phyloP scores from a whole-genome alignment of 768 basidiomycete genomes.

The Zangia roseola region DNA sequence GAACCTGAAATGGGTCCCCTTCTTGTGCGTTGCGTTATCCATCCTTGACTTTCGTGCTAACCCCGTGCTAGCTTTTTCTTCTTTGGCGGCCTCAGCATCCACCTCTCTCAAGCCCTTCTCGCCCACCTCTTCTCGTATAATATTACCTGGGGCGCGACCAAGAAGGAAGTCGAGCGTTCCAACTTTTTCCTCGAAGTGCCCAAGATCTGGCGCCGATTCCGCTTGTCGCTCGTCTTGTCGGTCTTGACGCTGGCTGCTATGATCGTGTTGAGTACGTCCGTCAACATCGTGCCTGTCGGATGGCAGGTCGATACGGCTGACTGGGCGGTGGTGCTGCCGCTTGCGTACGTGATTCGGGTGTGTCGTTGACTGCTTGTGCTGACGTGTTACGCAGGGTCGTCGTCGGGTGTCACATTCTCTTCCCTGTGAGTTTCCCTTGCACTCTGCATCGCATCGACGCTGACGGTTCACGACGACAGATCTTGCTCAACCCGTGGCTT shows the following conservation, averaged over 20 bases:
- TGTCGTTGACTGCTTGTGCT: not conserved
- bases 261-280: slow-evolving; percentile 49
- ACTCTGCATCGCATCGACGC: slow-evolving; percentile 28
- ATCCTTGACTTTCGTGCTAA: not conserved
- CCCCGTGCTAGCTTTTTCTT: slow-evolving; percentile 41
- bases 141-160: slow-evolving; percentile 58
- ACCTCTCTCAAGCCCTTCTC: slow-evolving; percentile 50
- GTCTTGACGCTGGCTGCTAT: slow-evolving; percentile 50
- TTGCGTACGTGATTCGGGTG: slow-evolving; percentile 44
- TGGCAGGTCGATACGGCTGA: slow-evolving; percentile 61
- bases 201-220: slow-evolving; percentile 76
- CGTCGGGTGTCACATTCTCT: slow-evolving; percentile 65
- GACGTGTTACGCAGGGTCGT: slow-evolving; percentile 38
- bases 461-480: slow-evolving; percentile 38
- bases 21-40: slow-evolving; percentile 31
- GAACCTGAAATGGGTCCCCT: slow-evolving; percentile 34
- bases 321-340: slow-evolving; percentile 76
- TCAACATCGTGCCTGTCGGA: slow-evolving; percentile 51
- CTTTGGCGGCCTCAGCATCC: slow-evolving; percentile 55
- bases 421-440: slow-evolving; percentile 75
- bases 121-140: slow-evolving; percentile 61
- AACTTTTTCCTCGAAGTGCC: slow-evolving; percentile 93
- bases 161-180: slow-evolving; percentile 85
- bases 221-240: slow-evolving; percentile 56
- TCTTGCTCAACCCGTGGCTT: slow-evolving; percentile 85